Base-by-base conservation (phyloP, 2,329 filamentous ascomycete species). In the Trichoderma oligosporum region DNA sequence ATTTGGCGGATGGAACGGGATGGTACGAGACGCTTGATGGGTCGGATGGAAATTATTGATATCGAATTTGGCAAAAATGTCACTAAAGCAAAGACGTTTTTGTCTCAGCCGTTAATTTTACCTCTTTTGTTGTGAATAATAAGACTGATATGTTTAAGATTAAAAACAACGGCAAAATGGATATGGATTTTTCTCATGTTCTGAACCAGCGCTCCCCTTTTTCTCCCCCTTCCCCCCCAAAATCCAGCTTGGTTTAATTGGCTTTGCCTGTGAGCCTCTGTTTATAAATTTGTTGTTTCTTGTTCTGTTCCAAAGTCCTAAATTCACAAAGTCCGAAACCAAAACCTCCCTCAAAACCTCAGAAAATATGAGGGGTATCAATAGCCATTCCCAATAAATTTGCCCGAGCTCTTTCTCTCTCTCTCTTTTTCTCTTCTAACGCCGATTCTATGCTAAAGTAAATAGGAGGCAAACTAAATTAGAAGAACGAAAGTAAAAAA, bases 341-440 rank as follows among this genome's bases (percentile, higher is more conserved):
- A 31, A 27, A 52, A 29, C 24, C 12, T 7, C 31, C 41, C 39
- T 22, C n/a, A n/a, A 29, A 12, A 25, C 18, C 39, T 12, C 25
- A 22, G 42, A 54, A 47, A 39, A 58, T 33, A 22, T 56, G 25
- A 33, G 25, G 56, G 56, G 56, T 58, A 58, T 49, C 45, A 33
- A 49, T 38, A n/a, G n/a, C 47, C 56, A 29, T 49, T 44, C 25
- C n/a, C 27, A 7, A 20, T 16, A 18, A 14, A 16, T 54, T 46
- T 55, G 41, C 52, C 52, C 31, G 52, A 55, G 52, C 52, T 46
- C 25, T n/a, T 29, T 6, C n/a, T n/a, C n/a, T n/a, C n/a, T n/a
- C n/a, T 49, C 35, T 44, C 7, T 33, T 33, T 25, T 41, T 44
- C 18, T 44, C 25, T 42, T n/a, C 12, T 16, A 38, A 44, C 56